A percentile compares a stretch with the other conserved stretches of the same genome.
phyloP scores from a whole-genome alignment of 495 filamentous ascomycete species.

The Oidiodendron maius region DNA sequence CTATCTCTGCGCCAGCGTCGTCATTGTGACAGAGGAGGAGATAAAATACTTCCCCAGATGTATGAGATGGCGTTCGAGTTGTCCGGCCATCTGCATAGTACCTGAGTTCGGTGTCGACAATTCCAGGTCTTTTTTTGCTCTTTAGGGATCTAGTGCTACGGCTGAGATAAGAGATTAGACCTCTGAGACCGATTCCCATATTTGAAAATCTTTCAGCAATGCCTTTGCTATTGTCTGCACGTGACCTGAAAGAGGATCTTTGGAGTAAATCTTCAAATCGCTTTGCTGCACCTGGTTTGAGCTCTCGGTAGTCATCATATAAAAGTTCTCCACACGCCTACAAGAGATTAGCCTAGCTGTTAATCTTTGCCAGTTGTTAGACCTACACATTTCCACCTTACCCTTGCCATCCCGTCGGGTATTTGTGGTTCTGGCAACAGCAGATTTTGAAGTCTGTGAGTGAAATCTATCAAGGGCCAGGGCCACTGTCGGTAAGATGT shows the following conservation, averaged over 20 bases:
- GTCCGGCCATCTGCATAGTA: conserved; percentile 1
- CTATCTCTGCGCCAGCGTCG: not conserved
- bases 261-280: not conserved
- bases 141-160: not conserved
- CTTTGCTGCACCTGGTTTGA: not conserved
- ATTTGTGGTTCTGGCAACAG: not conserved
- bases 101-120: not conserved
- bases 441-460: not conserved
- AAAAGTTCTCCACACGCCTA: not conserved
- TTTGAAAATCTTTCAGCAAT: not conserved
- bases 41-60: conserved; percentile 2
- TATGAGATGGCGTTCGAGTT: conserved; percentile 1
- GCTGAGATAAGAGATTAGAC: not conserved
- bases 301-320: conserved; percentile 1
- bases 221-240: not conserved
- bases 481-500: not conserved
- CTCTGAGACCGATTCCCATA: not conserved
- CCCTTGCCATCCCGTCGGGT: not conserved
- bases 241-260: not conserved
- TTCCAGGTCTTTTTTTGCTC: not conserved
- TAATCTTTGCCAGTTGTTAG: not conserved
- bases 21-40: conserved; percentile 1
- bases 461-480: not conserved
- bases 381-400: conserved; percentile 7
- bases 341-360: not conserved